Evolutionary conservation across 1,139 yeast species (phyloP), one percentile per base, ranked within the genome.

Genomic region (Pichia norvegensis): DNA sequence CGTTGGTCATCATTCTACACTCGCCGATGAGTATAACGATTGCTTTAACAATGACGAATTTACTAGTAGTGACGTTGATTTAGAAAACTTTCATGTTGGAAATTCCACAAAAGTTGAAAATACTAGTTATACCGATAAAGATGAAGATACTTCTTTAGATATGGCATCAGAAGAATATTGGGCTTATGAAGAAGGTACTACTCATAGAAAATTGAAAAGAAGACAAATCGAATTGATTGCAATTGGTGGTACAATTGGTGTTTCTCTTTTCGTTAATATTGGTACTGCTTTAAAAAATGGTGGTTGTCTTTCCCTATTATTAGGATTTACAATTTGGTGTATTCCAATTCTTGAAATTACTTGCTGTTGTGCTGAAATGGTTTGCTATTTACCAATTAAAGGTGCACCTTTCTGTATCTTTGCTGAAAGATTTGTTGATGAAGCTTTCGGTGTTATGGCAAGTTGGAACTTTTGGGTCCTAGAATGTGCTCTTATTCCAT

Each of bases 181-280:
- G 33, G 23, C 44, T 20, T 53, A 38, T 36, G 57, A 54, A 49
- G 43, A 35, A 27, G 58, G 58, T 23, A 33, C 42, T 25, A 52
- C 52, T 7, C 58, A 55, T 33, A 42, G 59, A 33, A 49, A 48
- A 17, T 45, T 55, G 20, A 46, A 46, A 25, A 25, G 53, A 16
- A 43, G 57, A 38, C 85, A 80, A 60, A 80, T 85, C 43, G 85
- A 85, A 56, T 74, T 85, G 58, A 80, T 85, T 58, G 88, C 92
- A 42, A 78, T 80, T 33, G 92, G 95, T 40, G 95, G 95, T 42
- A 81, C 87, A 40, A 85, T 86, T 55, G 95, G 95, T 52, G 85
- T 94, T 8, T 90, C 88, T 41, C 65, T 80, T 33, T 73, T 84
- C 68, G 84, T 86, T 13, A 83, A 87, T 47, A 76, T 82, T 50